Percentiles rank a stretch among this genome's conserved stretches.
These are phyloP conservation scores for Boletus albobrunnescens DNA, from an alignment of 1,284 basidiomycete species.

Conservation along the genomic window DNA sequence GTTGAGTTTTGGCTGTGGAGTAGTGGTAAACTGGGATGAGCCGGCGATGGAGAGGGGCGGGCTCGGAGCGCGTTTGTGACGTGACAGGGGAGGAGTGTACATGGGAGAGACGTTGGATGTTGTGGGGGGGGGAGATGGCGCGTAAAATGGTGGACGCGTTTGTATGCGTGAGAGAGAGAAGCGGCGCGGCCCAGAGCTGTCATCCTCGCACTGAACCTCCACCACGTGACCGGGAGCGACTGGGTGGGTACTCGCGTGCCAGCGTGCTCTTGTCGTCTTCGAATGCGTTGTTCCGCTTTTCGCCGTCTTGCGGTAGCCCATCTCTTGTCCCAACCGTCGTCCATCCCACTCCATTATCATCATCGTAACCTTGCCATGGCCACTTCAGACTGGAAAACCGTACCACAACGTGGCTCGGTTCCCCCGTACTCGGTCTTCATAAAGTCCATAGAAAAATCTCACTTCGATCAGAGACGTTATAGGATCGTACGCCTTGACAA, in stretches of 20 bases:
- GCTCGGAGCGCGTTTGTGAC: constrained; percentile 37
- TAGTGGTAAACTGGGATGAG: constrained; percentile 35
- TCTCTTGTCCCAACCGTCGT: not conserved
- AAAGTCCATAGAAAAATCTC: constrained; percentile 70
- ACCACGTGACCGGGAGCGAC: constrained; percentile 26
- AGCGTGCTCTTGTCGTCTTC: not conserved
- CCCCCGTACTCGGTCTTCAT: constrained; percentile 56
- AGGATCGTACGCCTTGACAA: constrained; percentile 83
- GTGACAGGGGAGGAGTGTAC: constrained; percentile 25
- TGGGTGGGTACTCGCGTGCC: constrained; percentile 23
- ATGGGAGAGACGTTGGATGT: not conserved
- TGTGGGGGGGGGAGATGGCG: constrained; percentile 1
- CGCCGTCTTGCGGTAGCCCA: constrained; percentile 5
- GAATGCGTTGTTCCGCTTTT: constrained; percentile 13
- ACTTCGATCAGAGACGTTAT: constrained; percentile 76
- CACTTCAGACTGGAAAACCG: constrained; percentile 18
- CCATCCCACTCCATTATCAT: not conserved
- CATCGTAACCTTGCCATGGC: constrained; percentile 26
- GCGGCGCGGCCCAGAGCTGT: too few species aligned
- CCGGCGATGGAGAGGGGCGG: constrained; percentile 40
- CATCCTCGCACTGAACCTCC: too few species aligned
- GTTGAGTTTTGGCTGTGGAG: constrained; percentile 50
- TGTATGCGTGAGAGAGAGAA: constrained; percentile 12
- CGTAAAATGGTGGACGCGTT: constrained; percentile 25
- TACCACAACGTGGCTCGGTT: constrained; percentile 21